A percentile compares a stretch with the other conserved stretches of the same genome.
These are phyloP conservation scores for Kokia cookei DNA, from an alignment of 441 rosid species.

Conservation along the genomic window DNA sequence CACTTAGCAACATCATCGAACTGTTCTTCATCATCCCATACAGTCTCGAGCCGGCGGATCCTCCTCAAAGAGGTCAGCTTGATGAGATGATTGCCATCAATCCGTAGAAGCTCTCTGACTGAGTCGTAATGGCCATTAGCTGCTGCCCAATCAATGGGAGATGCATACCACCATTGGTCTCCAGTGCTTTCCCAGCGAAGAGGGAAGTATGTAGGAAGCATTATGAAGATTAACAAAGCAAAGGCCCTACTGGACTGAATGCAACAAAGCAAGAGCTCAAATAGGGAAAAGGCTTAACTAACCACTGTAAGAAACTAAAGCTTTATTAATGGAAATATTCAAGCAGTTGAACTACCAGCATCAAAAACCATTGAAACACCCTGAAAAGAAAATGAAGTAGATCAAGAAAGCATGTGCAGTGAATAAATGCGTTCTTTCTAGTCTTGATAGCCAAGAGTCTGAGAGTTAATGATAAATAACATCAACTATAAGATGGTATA, in stretches of 20 bases:
- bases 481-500: constrained; percentile 5
- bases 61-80: constrained; percentile 86
- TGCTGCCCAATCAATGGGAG: constrained; percentile 88
- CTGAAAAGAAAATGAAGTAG: constrained; percentile 8
- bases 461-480: constrained; percentile 8
- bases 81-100: constrained; percentile 80
- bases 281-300: not conserved
- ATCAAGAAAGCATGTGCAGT: constrained; percentile 8
- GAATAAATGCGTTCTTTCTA: constrained; percentile 5
- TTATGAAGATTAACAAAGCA: constrained; percentile 15
- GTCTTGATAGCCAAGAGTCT: not conserved
- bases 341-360: constrained; percentile 29
- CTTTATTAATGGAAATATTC: not conserved
- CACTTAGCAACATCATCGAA: constrained; percentile 67
- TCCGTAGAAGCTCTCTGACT: constrained; percentile 70
- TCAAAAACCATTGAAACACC: constrained; percentile 13
- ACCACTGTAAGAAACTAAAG: not conserved
- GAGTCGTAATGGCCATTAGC: constrained; percentile 83
- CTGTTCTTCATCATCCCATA: constrained; percentile 79
- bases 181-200: constrained; percentile 95
- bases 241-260: not conserved
- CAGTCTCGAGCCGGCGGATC: constrained; percentile 84
- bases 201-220: constrained; percentile 73
- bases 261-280: not conserved
- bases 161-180: constrained; percentile 96